Base-by-base conservation (phyloP, 139 green algal genomes). In the Tetradesmus obliquus region DNA sequence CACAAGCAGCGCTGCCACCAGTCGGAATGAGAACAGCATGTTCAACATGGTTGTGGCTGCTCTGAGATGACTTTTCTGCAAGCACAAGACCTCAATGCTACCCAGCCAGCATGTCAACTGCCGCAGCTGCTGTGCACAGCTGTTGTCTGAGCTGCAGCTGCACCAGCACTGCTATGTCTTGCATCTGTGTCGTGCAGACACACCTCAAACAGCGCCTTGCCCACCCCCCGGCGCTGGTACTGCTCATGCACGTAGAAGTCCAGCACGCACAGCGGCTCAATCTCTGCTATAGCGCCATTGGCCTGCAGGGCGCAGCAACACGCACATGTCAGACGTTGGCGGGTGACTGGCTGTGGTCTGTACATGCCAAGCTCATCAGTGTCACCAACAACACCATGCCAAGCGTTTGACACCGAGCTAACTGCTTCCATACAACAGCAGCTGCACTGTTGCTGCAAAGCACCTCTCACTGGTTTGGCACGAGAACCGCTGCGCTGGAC, bases 241-340 rank as follows among this genome's bases (percentile, higher is more conserved):
- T 80, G 92, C 91, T 98, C 95, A 90, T 97, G 95, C 32, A 98
- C 96, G 89, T 97, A 98, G 69, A 98, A 98, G 89, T 98, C 97
- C 84, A 98, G 89, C 19, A 98, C 95, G 89, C 95, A 97, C 20
- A 93, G 58, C 7, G 97, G 95, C 80, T 96, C 86, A 10, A 96
- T 91, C 93, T 98, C 95, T 2, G 55, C 85, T 20, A 96, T 92
- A 3, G 90, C 74, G 0, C 91, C 93, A 0, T 90, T 88, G 7
- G 90, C 86, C 92, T 93, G 91, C 84, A 92, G 89, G 62, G 55
- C 3, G 79, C 19, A 53, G 13, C 69, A 58, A 83, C 60, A 71
- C 45, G 10, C 45, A 8, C 71, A 90, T 62, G 60, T 19, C 60
- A 9, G 55, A 15, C 32, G 81, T n/a, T 60, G 82, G 9, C 20